Base-by-base conservation (phyloP, 331 rosid genomes). In the Telfairia occidentalis region DNA sequence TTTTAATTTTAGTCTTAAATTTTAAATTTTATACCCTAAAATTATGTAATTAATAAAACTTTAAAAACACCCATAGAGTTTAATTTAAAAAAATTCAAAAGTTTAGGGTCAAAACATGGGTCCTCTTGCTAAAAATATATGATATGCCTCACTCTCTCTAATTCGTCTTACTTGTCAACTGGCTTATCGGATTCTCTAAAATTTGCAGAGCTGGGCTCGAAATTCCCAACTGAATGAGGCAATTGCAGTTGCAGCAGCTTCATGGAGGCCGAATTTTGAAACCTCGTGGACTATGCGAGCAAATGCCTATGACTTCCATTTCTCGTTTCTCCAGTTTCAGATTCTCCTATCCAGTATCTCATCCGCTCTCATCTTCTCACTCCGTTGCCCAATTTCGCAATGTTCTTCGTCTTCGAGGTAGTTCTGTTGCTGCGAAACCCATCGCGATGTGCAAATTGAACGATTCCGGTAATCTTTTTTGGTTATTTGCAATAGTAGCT, bases 391-490 rank as follows among this genome's bases (percentile, higher is more conserved):
- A 13, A 53, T 72, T 69, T 70, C 57, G 48, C 49, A 61, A 37
- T 13, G 30, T 65, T 77, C 76, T 76, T 67, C 74, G 55, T 12
- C 70, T 40, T 15, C 83, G 58, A 57, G 34, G 77, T 23, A 58
- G 76, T n/a, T 38, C 64, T 74, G 18, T 76, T 52, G 42, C 30
- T 42, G 48, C 65, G 57, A 86, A 59, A 35, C 46, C 75, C 71
- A 75, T n/a, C 61, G 30, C 81, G 2, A 28, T 71, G 13, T 84
- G 97, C 92, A 87, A 76, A 43, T 34, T 76, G 82, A 85, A 71
- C 71, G 86, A 83, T 0, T 86, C 90, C 77, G 98, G 97, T 93
- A 69, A 28, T 42, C 63, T 52, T 71, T 55, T 72, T 15, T 28
- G 15, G 28, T 3, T 40, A 7, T 34, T 53, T 69, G 13, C 26